Conservation (phyloP, 148 eudicot genomes). For the Heliamphora exappendiculata region DNA sequence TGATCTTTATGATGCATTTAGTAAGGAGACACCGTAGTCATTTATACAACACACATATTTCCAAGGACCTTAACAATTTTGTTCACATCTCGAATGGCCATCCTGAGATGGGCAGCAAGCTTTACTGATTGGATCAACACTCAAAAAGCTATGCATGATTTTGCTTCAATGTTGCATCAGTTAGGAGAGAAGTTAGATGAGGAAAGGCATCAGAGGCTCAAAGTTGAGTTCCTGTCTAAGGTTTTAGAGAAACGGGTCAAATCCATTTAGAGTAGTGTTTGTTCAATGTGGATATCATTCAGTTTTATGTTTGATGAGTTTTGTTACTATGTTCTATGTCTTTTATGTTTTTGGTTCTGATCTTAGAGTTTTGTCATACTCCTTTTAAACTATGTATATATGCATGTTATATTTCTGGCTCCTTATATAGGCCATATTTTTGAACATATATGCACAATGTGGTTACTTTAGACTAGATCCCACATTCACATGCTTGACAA, state of each 20-base stretch:
- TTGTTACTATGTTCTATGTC: too few relatives aligned
- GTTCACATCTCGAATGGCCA: not conserved
- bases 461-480: too few relatives aligned
- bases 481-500: too few relatives aligned
- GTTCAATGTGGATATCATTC: too few relatives aligned
- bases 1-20: not conserved
- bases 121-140: slow-evolving; percentile 4
- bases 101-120: slow-evolving; percentile 1
- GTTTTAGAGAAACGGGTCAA: not conserved
- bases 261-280: too few relatives aligned
- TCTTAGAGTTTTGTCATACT: too few relatives aligned
- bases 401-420: too few relatives aligned
- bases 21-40: not conserved
- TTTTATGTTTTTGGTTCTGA: too few relatives aligned
- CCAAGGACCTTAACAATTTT: not conserved
- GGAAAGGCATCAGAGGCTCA: slow-evolving; percentile 4
- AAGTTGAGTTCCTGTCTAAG: not conserved
- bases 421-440: too few relatives aligned
- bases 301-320: too few relatives aligned
- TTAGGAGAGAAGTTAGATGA: not conserved
- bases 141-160: slow-evolving; percentile 12
- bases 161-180: slow-evolving; percentile 6
- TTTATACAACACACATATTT: not conserved
- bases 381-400: too few relatives aligned
- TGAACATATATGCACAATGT: too few relatives aligned